phyloP scores from a whole-genome alignment of 2,329 filamentous ascomycete genomes.

The Aspergillus glaucus region DNA sequence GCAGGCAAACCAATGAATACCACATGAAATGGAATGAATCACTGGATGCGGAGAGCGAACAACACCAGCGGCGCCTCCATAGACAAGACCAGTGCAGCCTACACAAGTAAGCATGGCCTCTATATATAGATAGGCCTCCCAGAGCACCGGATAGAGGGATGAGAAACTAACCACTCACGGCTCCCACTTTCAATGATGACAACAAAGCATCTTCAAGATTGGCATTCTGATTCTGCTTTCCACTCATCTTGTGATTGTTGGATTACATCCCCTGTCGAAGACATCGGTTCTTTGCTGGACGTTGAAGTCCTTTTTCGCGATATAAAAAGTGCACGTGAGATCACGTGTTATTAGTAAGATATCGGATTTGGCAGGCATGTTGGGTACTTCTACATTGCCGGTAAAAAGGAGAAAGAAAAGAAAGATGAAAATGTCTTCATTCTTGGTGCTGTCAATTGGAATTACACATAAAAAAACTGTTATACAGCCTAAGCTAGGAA shows the following conservation, averaged over 20 bases:
- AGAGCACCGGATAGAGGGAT: constrained; percentile 5
- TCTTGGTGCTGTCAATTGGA: no score
- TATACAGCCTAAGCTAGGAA: no score
- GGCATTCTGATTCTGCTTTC: constrained; percentile 10
- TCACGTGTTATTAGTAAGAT: no score
- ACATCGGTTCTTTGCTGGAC: neutral
- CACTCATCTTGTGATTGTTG: constrained; percentile 22
- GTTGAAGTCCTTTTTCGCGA: no score
- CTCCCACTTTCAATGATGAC: constrained; percentile 53
- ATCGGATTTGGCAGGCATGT: no score
- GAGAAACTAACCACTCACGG: constrained; percentile 48
- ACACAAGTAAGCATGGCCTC: constrained; percentile 3
- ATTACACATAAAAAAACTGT: no score
- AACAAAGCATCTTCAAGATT: constrained; percentile 16
- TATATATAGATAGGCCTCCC: neutral
- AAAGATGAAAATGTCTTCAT: no score
- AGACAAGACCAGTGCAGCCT: constrained; percentile 50
- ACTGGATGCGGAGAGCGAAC: constrained; percentile 59
- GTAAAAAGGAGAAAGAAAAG: no score
- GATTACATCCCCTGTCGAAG: neutral
- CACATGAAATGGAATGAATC: constrained; percentile 65
- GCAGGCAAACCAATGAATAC: constrained; percentile 74
- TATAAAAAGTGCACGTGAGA: no score
- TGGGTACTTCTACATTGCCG: no score
- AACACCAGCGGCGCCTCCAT: constrained; percentile 66